Conservation (phyloP, 129 eudicot species). For the Daucus carota region DNA sequence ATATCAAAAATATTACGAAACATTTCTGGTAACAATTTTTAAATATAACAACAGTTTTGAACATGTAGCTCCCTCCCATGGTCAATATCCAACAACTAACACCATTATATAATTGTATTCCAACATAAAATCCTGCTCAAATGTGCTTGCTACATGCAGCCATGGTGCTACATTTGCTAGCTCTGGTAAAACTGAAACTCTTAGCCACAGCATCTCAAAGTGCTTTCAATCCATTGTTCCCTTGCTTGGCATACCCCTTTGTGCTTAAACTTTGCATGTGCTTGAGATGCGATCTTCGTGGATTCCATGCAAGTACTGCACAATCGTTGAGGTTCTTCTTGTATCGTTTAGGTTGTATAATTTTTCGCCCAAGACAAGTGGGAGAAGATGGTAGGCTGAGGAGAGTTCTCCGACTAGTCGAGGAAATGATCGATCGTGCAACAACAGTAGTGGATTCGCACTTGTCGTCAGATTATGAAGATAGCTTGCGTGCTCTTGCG, state of each 20-base stretch:
- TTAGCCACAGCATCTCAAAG: neutral
- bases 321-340: neutral
- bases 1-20: no score
- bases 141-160: neutral
- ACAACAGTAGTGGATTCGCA: neutral
- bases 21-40: neutral
- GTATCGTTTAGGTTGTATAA: neutral
- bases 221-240: neutral
- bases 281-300: neutral
- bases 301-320: neutral
- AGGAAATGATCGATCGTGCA: constrained; percentile 9
- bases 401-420: constrained; percentile 25
- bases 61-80: no score
- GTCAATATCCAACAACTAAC: neutral
- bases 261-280: neutral
- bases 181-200: neutral
- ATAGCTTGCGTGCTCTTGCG: constrained; percentile 28
- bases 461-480: constrained; percentile 6
- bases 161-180: constrained; percentile 4
- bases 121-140: neutral
- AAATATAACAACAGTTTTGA: no score
- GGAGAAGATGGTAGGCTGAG: constrained; percentile 16
- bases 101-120: neutral
- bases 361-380: neutral
- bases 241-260: neutral